Percentiles rank a stretch among this genome's conserved stretches.
Evolutionary conservation across 2,329 filamentous ascomycete genomes (phyloP).

Genomic region (Neocucurbitaria cava): DNA sequence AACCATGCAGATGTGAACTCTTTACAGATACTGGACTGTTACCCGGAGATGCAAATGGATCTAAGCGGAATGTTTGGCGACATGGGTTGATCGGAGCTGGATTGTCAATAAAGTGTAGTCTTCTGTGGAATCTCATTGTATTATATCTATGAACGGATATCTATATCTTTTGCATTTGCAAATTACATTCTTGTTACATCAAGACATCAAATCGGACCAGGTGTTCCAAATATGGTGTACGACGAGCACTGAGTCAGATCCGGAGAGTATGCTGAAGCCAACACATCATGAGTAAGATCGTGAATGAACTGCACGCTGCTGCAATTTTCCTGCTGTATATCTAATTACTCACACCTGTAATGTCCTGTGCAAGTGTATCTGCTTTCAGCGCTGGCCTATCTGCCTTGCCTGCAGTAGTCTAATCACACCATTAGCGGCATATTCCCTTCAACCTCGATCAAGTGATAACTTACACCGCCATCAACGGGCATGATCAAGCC

Average conservation of each 20-base stretch:
- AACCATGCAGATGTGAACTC: background rate
- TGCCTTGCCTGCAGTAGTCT: slow-evolving; percentile 34
- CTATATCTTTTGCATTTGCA: too few species aligned
- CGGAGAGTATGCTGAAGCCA: too few species aligned
- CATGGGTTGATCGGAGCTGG: background rate
- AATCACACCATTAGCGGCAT: background rate
- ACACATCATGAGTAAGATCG: background rate
- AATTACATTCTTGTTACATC: too few species aligned
- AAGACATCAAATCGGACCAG: too few species aligned
- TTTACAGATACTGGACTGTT: slow-evolving; percentile 10
- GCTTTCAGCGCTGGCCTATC: slow-evolving; percentile 30
- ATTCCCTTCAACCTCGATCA: background rate
- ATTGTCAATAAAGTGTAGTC: background rate
- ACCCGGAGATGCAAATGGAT: slow-evolving; percentile 6
- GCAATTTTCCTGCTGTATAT: background rate
- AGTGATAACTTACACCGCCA: slow-evolving; percentile 20
- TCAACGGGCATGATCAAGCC: slow-evolving; percentile 30
- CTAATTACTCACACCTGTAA: slow-evolving; percentile 16
- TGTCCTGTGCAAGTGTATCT: slow-evolving; percentile 16
- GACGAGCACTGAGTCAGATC: too few species aligned
- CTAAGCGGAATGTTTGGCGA: background rate
- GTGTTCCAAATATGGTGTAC: too few species aligned
- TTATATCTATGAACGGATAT: too few species aligned
- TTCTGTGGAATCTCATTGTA: too few species aligned
- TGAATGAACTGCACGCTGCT: too few species aligned